Evolutionary conservation across 2,329 filamentous ascomycete genomes (phyloP).

Genomic region (Tolypocladium guangdongense): DNA sequence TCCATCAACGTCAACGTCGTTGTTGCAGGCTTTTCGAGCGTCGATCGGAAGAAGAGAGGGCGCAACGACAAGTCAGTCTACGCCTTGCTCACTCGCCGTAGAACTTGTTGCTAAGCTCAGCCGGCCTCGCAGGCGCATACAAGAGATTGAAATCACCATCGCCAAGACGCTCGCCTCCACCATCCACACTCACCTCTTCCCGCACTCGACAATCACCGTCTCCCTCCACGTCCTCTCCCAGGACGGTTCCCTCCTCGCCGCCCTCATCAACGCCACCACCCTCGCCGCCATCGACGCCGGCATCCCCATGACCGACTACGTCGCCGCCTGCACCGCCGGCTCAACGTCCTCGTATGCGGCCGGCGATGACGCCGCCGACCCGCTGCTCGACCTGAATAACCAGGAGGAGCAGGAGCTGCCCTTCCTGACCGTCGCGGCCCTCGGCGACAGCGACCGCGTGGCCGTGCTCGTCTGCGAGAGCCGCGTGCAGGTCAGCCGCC

Average conservation of each 20-base stretch:
- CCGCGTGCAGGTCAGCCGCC: constrained; percentile 64
- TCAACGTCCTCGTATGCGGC: constrained; percentile 57
- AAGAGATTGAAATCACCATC: constrained; percentile 73
- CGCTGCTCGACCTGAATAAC: constrained; percentile 67
- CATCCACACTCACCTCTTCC: constrained; percentile 79
- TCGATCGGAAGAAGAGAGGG: constrained; percentile 69
- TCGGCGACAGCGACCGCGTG: constrained; percentile 64
- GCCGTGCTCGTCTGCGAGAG: constrained; percentile 78
- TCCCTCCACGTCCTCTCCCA: constrained; percentile 79
- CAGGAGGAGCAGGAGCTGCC: constrained; percentile 82
- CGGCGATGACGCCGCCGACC: constrained; percentile 61
- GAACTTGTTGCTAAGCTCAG: background rate
- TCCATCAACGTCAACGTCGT: constrained; percentile 73
- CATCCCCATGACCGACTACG: constrained; percentile 88
- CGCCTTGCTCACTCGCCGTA: background rate
- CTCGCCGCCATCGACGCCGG: constrained; percentile 90
- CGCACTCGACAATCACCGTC: constrained; percentile 74
- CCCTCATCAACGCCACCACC: constrained; percentile 82
- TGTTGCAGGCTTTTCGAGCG: constrained; percentile 77
- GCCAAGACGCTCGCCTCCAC: constrained; percentile 64
- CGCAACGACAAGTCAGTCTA: constrained; percentile 64
- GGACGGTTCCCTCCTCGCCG: constrained; percentile 82
- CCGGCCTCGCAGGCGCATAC: constrained; percentile 49
- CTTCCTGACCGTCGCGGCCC: constrained; percentile 73
- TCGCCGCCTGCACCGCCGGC: constrained; percentile 79